phyloP scores from a whole-genome alignment of 1,284 basidiomycete genomes.

The Neonothopanus nambi region DNA sequence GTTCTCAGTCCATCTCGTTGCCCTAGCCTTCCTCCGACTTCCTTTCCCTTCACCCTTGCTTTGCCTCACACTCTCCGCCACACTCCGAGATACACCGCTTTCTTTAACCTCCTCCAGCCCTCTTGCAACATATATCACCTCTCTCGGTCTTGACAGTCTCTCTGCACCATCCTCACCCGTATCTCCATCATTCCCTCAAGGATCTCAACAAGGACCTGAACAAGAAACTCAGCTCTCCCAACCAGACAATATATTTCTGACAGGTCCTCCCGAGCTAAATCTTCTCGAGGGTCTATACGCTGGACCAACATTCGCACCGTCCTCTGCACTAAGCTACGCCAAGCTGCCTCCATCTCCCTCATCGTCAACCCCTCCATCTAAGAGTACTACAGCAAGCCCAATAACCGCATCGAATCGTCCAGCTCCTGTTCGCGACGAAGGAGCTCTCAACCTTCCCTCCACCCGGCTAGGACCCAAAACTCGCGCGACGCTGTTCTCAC shows the following conservation, averaged over 20 bases:
- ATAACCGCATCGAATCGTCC: background rate
- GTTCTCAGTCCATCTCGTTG: background rate
- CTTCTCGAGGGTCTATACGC: constrained; percentile 64
- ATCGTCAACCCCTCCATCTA: background rate
- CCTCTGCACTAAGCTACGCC: background rate
- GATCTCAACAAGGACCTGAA: constrained; percentile 5
- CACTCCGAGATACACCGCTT: constrained; percentile 72
- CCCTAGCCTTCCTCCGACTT: constrained; percentile 72
- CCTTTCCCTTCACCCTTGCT: constrained; percentile 71
- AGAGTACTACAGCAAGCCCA: background rate
- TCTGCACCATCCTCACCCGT: constrained; percentile 23
- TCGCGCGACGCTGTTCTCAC: constrained; percentile 62
- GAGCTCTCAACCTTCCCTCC: constrained; percentile 60
- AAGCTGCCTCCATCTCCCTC: background rate
- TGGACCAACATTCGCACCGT: constrained; percentile 37
- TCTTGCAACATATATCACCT: constrained; percentile 46
- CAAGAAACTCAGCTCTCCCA: constrained; percentile 31
- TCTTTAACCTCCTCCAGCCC: constrained; percentile 53
- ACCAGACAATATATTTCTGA: background rate
- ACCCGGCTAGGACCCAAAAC: constrained; percentile 64
- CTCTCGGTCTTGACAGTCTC: constrained; percentile 33
- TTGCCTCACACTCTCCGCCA: constrained; percentile 78
- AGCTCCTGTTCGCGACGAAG: no score
- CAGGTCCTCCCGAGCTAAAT: constrained; percentile 76
- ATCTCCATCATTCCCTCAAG: constrained; percentile 5